Base-by-base conservation (phyloP, 164 flowering plant genomes). In the Platanus orientalis region DNA sequence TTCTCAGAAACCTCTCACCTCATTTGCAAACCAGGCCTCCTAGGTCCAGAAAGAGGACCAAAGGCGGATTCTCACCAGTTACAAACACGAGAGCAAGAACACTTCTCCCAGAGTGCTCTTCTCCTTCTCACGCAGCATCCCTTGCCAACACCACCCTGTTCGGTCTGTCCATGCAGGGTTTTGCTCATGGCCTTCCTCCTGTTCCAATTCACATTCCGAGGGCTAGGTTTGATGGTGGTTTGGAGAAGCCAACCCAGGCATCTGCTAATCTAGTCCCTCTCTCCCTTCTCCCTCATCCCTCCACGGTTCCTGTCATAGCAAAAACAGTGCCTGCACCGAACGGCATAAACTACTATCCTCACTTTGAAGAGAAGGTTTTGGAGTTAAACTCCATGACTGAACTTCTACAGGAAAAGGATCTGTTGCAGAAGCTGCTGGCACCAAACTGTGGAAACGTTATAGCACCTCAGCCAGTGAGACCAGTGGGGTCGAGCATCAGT, bases 391-490 rank as follows among this genome's bases (percentile, higher is more conserved):
- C 16, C 13, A 65, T 39, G 1, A 75, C 67, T 21, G 87, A 75
- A 57, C 58, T 64, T n/a, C 76, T 83, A 3, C 72, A 78, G 56
- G 92, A 85, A 62, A 77, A 62, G 62, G 84, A 88, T 57, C 66
- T 81, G 9, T 19, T 79, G 70, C 66, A 57, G 60, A 87, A 74
- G 45, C 67, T 85, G 40, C 78, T 75, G 26, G 66, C 58, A 39
- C 69, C 78, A 9, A 23, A 28, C 11, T 52, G 20, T 51, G 26
- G 10, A n/a, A 67, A n/a, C 0, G 75, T 88, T 5, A 80, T 88
- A 20, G 59, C 84, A 17, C 95, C 95, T 9, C 86, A 72, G 73
- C 84, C 99, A 11, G 65, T 95, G 29, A 78, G 97, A 11, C 94
- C 95, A 0, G 71, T 92, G 0, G 86, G 89, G 2, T 95, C 99